Conservation (phyloP, 1,139 yeast genomes). For the Eremothecium cymbalariae region DNA sequence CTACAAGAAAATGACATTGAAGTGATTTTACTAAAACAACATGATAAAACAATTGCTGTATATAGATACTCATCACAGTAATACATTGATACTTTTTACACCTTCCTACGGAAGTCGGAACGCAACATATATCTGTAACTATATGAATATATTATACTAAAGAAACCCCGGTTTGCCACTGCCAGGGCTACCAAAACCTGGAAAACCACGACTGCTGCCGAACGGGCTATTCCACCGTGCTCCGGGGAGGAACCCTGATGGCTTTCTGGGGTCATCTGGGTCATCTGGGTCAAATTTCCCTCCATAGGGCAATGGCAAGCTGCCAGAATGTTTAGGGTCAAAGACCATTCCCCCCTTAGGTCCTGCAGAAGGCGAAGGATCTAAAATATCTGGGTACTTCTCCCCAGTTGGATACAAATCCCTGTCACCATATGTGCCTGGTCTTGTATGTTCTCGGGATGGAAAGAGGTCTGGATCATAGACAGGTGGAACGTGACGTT, state of each 20-base stretch:
- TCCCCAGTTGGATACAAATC: constrained; percentile 38
- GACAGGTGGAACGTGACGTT: too few species aligned
- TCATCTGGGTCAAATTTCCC: constrained; percentile 3
- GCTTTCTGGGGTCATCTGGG: neutral
- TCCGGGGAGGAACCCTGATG: constrained; percentile 32
- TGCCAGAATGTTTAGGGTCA: constrained; percentile 21
- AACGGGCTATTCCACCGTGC: constrained; percentile 35
- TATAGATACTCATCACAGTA: constrained; percentile 15
- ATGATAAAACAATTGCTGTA: constrained; percentile 24
- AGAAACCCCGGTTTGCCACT: too few species aligned
- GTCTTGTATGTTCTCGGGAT: too few species aligned
- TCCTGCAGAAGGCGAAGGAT: constrained; percentile 15
- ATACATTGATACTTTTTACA: neutral
- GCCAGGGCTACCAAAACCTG: too few species aligned
- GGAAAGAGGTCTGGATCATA: too few species aligned
- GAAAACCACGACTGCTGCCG: constrained; percentile 22
- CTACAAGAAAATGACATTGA: constrained; percentile 18
- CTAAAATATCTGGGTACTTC: constrained; percentile 27
- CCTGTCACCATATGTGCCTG: constrained; percentile 31
- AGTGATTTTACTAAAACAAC: constrained; percentile 22
- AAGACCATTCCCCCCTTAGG: constrained; percentile 35
- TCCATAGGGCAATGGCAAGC: constrained; percentile 3
- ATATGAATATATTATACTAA: neutral
- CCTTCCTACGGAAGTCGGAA: neutral
- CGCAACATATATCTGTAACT: neutral